Base-by-base conservation (phyloP, 1,284 basidiomycete species). In the Malassezia arunalokei region DNA sequence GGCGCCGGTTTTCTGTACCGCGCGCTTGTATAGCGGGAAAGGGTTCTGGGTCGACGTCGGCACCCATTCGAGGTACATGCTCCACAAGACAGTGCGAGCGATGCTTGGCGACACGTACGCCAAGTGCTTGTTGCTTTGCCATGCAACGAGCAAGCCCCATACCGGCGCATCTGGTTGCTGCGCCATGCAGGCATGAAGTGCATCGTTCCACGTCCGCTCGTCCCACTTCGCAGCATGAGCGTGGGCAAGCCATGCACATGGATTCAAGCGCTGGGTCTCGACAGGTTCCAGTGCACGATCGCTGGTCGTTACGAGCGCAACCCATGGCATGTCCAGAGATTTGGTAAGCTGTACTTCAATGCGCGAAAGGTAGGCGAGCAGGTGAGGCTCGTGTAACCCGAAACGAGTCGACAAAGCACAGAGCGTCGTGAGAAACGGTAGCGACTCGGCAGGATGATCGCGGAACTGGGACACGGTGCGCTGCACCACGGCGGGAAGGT, bases 321-420 rank as follows among this genome's bases (percentile, higher is more conserved):
- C n/a, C 47, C 47, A 55, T 6, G 53, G 15, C 8, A 45, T 43
- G 15, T 33, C 38, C 28, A 35, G 43, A 1, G 41, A 8, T n/a
- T 24, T 27, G 5, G 31, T 28, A 9, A 60, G 49, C 49, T 58
- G 51, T 2, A 42, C 31, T 27, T 56, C 50, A 3, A 61, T 58
- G 6, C 52, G 55, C 7, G 52, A 57, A 32, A 66, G 47, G 41
- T 65, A 66, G 9, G 49, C 49, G 33, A 60, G 32, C 32, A 66
- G 51, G 41, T 66, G 60, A 20, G 57, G 42, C 48, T 66, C 64
- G 24, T 64, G 61, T 32, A 66, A 59, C 17, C 53, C 59, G 9
- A 58, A 59, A 6, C 62, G 56, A 29, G 59, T 58, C 37, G 50
- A 47, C 14, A 66, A 56, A 51, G 58, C 51, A 20, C 59, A 57